phyloP scores from a whole-genome alignment of 495 filamentous ascomycete genomes.

The Hypoxylon intermedium region DNA sequence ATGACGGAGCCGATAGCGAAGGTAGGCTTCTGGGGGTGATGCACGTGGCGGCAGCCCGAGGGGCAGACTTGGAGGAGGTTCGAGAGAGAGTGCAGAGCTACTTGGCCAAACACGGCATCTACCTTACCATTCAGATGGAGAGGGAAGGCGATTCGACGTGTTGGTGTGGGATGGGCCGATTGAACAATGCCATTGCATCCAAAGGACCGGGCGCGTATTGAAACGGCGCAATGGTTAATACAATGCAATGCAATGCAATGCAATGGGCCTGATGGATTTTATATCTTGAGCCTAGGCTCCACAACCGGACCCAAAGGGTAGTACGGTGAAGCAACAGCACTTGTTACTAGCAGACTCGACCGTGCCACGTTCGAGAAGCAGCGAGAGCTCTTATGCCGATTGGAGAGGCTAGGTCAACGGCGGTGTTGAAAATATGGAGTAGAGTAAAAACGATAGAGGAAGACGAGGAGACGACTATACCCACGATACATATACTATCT shows the following conservation, averaged over 20 bases:
- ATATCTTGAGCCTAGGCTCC: too few relatives aligned
- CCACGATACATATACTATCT: conserved; percentile 2
- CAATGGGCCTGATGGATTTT: too few relatives aligned
- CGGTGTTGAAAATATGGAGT: not conserved
- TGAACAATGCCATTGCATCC: conserved; percentile 21
- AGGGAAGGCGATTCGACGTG: conserved; percentile 76
- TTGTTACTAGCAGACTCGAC: too few relatives aligned
- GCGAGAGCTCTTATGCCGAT: conserved; percentile 9
- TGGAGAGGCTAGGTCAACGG: conserved; percentile 7
- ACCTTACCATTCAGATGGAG: conserved; percentile 78
- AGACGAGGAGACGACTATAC: conserved; percentile 25
- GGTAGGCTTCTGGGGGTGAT: conserved; percentile 75
- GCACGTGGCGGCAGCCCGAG: conserved; percentile 75
- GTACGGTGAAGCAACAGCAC: not conserved
- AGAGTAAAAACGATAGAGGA: conserved; percentile 7
- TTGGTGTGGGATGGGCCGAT: conserved; percentile 69
- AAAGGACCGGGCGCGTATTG: conserved; percentile 29
- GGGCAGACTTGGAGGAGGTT: conserved; percentile 78
- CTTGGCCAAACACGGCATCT: conserved; percentile 67
- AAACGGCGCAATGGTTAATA: conserved; percentile 2
- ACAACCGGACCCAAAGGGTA: not conserved
- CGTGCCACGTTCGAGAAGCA: too few relatives aligned
- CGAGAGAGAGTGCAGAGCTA: conserved; percentile 68
- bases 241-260: not conserved
- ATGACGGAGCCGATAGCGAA: conserved; percentile 65